Percentiles rank a stretch among this genome's conserved stretches.
Evolutionary conservation across 2,329 filamentous ascomycete genomes (phyloP).

Genomic region (Penicillium sp.): DNA sequence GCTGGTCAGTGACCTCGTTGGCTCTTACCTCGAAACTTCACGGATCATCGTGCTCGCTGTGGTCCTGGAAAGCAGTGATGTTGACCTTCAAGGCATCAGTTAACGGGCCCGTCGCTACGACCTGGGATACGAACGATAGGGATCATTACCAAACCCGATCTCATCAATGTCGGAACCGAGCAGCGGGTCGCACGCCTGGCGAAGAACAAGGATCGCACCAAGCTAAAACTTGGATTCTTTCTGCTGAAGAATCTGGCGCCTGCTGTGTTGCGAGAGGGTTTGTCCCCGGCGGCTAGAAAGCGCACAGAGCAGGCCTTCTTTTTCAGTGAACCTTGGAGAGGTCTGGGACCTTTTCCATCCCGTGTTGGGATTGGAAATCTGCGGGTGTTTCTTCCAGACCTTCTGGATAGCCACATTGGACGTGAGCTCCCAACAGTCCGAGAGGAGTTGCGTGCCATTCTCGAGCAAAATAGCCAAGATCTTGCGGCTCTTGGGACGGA

Average conservation of each 20-base stretch:
- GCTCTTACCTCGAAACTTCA: constrained; percentile 41
- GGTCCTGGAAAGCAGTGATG: constrained; percentile 43
- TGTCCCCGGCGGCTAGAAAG: background rate
- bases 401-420: constrained; percentile 23
- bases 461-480: background rate
- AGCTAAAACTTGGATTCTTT: constrained; percentile 28
- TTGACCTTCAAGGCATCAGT: constrained; percentile 44
- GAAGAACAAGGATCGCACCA: constrained; percentile 26
- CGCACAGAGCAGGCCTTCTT: constrained; percentile 17
- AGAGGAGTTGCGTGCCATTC: constrained; percentile 15
- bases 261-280: constrained; percentile 14
- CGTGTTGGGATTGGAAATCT: constrained; percentile 22
- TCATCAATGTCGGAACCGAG: constrained; percentile 23
- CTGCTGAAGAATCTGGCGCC: constrained; percentile 28
- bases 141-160: constrained; percentile 50
- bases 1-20: constrained; percentile 51
- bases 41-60: constrained; percentile 49
- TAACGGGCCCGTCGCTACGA: constrained; percentile 36
- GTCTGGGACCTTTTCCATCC: constrained; percentile 12
- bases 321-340: constrained; percentile 14
- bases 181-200: constrained; percentile 23
- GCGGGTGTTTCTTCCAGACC: constrained; percentile 17
- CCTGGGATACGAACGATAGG: constrained; percentile 39
- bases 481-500: constrained; percentile 14
- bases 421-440: constrained; percentile 20